Conservation (phyloP, 2,329 filamentous ascomycete species). For the Fusarium mangiferae region DNA sequence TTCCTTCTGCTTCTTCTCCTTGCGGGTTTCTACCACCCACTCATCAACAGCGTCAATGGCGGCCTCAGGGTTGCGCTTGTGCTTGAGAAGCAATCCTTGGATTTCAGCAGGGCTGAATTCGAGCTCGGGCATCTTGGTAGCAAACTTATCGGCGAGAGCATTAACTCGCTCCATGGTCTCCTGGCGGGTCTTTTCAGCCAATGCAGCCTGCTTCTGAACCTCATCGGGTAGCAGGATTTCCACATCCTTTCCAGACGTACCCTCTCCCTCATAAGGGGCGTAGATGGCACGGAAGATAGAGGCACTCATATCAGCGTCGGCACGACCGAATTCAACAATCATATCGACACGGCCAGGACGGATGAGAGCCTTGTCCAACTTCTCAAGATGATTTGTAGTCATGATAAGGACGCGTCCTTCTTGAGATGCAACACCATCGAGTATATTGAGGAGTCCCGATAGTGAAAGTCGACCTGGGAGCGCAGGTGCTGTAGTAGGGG, state of each 20-base stretch:
- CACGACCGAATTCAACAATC: slow-evolving; percentile 65
- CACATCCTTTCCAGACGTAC: background rate
- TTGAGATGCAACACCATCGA: slow-evolving; percentile 77
- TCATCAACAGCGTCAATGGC: slow-evolving; percentile 59
- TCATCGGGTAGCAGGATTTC: slow-evolving; percentile 32
- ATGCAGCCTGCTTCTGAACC: slow-evolving; percentile 45
- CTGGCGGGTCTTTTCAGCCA: slow-evolving; percentile 47
- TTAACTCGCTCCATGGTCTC: slow-evolving; percentile 56
- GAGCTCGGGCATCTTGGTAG: slow-evolving; percentile 60
- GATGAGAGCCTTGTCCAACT: slow-evolving; percentile 70
- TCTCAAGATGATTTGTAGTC: slow-evolving; percentile 73
- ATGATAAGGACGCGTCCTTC: slow-evolving; percentile 72
- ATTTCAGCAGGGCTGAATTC: slow-evolving; percentile 71
- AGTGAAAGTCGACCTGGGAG: slow-evolving; percentile 66
- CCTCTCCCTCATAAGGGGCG: slow-evolving; percentile 58
- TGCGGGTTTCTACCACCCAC: slow-evolving; percentile 62
- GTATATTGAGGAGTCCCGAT: slow-evolving; percentile 81
- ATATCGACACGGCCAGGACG: slow-evolving; percentile 71
- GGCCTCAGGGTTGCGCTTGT: slow-evolving; percentile 63
- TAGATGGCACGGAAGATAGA: slow-evolving; percentile 70
- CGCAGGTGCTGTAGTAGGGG: background rate
- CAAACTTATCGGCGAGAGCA: slow-evolving; percentile 60
- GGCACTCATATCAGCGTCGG: slow-evolving; percentile 62
- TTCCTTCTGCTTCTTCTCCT: slow-evolving; percentile 60
- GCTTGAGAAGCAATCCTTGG: slow-evolving; percentile 66